Evolutionary conservation across 495 filamentous ascomycete species (phyloP), one percentile per base, ranked within the genome.

Genomic region (Aspergillus taichungensis): DNA sequence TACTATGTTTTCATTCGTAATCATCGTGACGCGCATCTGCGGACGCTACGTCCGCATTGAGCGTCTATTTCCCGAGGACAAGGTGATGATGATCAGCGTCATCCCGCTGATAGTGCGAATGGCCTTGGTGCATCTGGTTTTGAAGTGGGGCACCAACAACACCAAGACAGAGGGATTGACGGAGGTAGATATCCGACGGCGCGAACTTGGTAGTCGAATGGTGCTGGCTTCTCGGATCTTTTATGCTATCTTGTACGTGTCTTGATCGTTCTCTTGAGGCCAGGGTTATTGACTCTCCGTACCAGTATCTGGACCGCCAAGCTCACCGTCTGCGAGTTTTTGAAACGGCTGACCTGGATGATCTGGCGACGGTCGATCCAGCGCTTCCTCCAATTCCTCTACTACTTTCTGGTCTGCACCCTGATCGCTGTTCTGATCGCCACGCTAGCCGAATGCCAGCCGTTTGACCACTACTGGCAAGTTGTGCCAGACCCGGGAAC

Each of bases 131-230:
- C 91, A 98, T 73, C 71, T 87, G 45, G 77, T 98, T 12, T 65
- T 98, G 54, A 55, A 84, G 8, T 87, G 76, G 54, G 92, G 89
- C 7, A 98, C 92, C 39, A 98, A 97, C 62, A 96, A 98, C 55
- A 63, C 64, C 13, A 65, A 64, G 29, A 67, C 63, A 1, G 61
- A 45, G 1, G 62, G 61, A 3, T 55, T 79, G 42, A 66, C 69
- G 0, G 49, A 54, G 6, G 41, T 55, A 5, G 65, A 73, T 7
- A 71, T 78, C 39, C 49, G 49, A 6, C 59, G 67, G 18, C 49
- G 73, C 24, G 64, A 70, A 31, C 59, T 75, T 24, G 77, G 77
- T 6, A 79, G 75, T 46, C 67, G 65, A 43, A 47, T 79, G 37
- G 77, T 80, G 6, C 54, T 80, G 30, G 71, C 57, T 11, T 62